A percentile compares a stretch with the other conserved stretches of the same genome.
These are phyloP conservation scores for Aspergillus uvarum DNA, from an alignment of 2,329 filamentous ascomycete species.

Conservation along the genomic window DNA sequence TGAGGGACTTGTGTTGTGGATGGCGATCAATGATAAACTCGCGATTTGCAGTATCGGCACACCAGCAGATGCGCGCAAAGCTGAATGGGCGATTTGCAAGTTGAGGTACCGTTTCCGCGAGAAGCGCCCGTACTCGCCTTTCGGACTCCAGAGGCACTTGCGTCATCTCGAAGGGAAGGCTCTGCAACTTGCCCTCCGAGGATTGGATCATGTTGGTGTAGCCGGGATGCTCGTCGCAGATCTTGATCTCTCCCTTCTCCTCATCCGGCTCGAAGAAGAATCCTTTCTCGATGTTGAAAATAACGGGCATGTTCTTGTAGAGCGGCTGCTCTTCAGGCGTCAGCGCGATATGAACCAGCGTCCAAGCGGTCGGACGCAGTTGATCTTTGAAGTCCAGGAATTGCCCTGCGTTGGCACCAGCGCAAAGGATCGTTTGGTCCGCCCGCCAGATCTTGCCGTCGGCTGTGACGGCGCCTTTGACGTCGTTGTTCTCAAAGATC, in stretches of 20 bases:
- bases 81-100: constrained; percentile 51
- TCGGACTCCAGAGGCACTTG: constrained; percentile 49
- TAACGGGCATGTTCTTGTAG: constrained; percentile 46
- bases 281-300: constrained; percentile 49
- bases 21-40: constrained; percentile 54
- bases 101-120: constrained; percentile 55
- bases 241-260: constrained; percentile 37
- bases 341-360: constrained; percentile 48
- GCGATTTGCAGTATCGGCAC: constrained; percentile 56
- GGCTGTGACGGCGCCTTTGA: constrained; percentile 41
- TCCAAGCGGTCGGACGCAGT: constrained; percentile 48
- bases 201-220: constrained; percentile 49
- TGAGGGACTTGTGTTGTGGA: constrained; percentile 45
- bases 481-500: constrained; percentile 36
- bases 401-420: constrained; percentile 43
- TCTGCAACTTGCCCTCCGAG: constrained; percentile 28
- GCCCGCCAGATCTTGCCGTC: constrained; percentile 40
- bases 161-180: constrained; percentile 46
- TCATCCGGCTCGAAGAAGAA: constrained; percentile 53
- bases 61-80: constrained; percentile 58
- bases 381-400: constrained; percentile 49
- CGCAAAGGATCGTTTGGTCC: constrained; percentile 44
- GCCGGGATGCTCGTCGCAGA: constrained; percentile 55
- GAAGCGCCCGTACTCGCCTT: constrained; percentile 47
- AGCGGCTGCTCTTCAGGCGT: constrained; percentile 41